phyloP scores from a whole-genome alignment of 1,284 basidiomycete species.

The Crepidotus sp. region DNA sequence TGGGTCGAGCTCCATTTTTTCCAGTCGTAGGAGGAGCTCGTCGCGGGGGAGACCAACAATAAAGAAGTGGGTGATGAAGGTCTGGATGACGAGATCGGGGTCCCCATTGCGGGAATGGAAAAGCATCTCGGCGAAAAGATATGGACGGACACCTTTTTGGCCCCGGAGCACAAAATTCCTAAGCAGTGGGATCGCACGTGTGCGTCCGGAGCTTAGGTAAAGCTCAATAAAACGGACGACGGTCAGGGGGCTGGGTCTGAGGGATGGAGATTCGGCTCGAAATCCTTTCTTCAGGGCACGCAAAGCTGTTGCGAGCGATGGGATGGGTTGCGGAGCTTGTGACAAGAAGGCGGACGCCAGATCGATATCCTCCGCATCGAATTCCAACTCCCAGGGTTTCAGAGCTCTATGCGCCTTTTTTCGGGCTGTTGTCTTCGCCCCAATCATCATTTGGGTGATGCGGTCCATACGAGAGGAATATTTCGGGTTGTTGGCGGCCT shows the following conservation, averaged over 20 bases:
- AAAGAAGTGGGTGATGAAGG: slow-evolving; percentile 33
- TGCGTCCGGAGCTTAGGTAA: slow-evolving; percentile 27
- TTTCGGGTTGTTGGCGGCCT: slow-evolving; percentile 4
- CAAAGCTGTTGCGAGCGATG: slow-evolving; percentile 18
- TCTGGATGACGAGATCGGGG: slow-evolving; percentile 27
- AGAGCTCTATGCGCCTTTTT: neutral
- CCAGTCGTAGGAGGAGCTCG: slow-evolving; percentile 20
- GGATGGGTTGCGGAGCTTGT: neutral
- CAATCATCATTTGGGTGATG: neutral
- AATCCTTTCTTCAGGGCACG: slow-evolving; percentile 22
- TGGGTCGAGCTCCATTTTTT: slow-evolving; percentile 14
- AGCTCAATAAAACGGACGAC: slow-evolving; percentile 28
- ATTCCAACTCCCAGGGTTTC: neutral
- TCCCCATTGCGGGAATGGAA: slow-evolving; percentile 25
- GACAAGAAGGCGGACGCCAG: slow-evolving; percentile 8
- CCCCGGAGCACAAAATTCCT: slow-evolving; percentile 24
- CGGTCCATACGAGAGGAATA: neutral
- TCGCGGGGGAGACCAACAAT: slow-evolving; percentile 30
- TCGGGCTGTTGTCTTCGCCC: neutral
- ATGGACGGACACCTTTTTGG: slow-evolving; percentile 20
- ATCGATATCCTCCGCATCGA: slow-evolving; percentile 4
- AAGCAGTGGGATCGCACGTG: slow-evolving; percentile 26
- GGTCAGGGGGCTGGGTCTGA: slow-evolving; percentile 21
- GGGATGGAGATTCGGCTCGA: slow-evolving; percentile 7
- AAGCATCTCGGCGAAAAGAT: slow-evolving; percentile 35